Evolutionary conservation across 202 grass and related monocot species (phyloP), one percentile per base, ranked within the genome.

Genomic region (Carex arenaria): DNA sequence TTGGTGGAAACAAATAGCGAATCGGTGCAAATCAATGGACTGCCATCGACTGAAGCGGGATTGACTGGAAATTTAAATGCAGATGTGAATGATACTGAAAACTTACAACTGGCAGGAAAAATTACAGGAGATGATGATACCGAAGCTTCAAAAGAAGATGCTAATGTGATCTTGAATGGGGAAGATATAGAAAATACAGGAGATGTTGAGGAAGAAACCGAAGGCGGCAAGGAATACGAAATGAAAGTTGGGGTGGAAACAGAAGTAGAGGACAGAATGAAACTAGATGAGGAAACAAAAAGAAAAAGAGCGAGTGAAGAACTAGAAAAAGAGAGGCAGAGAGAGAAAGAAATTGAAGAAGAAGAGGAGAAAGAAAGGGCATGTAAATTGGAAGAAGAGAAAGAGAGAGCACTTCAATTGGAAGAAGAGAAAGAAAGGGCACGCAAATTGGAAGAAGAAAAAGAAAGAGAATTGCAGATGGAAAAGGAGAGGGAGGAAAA

Each of bases 341-440:
- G 12, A 10, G 87, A 67, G 9, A 10, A 15, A 70, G 64, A 85
- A 23, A 69, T 73, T 45, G 79, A 87, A 68, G 64, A 85, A 70
- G 84, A 62, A 77, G 34, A 84, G 36, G 87, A 87, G 72, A 63
- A 26, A 68, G 84, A 60, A 23, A 26, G 72, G 67, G 36, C 53
- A 4, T 3, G 4, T 84, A 62, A 40, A 83, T 34, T 81, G 67
- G 52, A 87, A 80, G 84, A 94, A 86, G 85, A 88, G 18, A 88
- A 86, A 80, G 83, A 85, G 68, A 92, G 60, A 52, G 81, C 70
- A 67, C 38, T 57, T 45, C 87, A 89, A 86, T 72, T 86, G 31
- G 76, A 79, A 81, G 87, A 89, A 59, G 77, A 79, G 71, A 90
- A 82, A 45, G 86, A 94, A 34, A 86, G 83, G 49, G 54, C 67